These are phyloP conservation scores for Calonectria leucothoes DNA, from an alignment of 2,329 filamentous ascomycete genomes.

Conservation along the genomic window DNA sequence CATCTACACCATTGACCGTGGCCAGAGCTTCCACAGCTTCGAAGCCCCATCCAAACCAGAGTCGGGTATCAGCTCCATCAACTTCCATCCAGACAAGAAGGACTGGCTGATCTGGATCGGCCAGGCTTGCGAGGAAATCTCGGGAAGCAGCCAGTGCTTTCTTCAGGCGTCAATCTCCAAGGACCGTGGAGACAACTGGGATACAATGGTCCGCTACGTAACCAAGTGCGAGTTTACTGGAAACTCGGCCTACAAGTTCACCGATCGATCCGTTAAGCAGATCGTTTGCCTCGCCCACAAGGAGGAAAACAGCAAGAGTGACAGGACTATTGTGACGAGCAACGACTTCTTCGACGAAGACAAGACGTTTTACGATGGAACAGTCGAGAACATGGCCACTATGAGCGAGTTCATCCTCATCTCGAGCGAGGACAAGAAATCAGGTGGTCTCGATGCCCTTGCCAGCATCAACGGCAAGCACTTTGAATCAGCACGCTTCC, in stretches of 20 bases:
- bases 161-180: slow-evolving; percentile 79
- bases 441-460: slow-evolving; percentile 78
- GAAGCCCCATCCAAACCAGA: slow-evolving; percentile 69
- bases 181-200: slow-evolving; percentile 86
- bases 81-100: slow-evolving; percentile 86
- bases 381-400: slow-evolving; percentile 85
- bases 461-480: slow-evolving; percentile 85
- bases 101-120: slow-evolving; percentile 96
- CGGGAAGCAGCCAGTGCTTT: slow-evolving; percentile 70
- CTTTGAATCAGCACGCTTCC: slow-evolving; percentile 89
- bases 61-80: slow-evolving; percentile 60
- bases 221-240: slow-evolving; percentile 89
- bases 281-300: slow-evolving; percentile 68
- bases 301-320: slow-evolving; percentile 70
- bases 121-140: slow-evolving; percentile 70
- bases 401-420: slow-evolving; percentile 98
- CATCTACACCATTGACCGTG: slow-evolving; percentile 85
- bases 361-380: slow-evolving; percentile 62
- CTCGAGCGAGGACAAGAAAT: slow-evolving; percentile 71
- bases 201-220: slow-evolving; percentile 78
- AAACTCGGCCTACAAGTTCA: slow-evolving; percentile 65
- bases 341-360: slow-evolving; percentile 80
- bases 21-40: slow-evolving; percentile 79
- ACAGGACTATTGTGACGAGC: slow-evolving; percentile 79
- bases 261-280: slow-evolving; percentile 59